Evolutionary conservation across 2,329 filamentous ascomycete genomes (phyloP), one percentile per base, ranked within the genome.

Genomic region (Dothiorella sarmentorum): DNA sequence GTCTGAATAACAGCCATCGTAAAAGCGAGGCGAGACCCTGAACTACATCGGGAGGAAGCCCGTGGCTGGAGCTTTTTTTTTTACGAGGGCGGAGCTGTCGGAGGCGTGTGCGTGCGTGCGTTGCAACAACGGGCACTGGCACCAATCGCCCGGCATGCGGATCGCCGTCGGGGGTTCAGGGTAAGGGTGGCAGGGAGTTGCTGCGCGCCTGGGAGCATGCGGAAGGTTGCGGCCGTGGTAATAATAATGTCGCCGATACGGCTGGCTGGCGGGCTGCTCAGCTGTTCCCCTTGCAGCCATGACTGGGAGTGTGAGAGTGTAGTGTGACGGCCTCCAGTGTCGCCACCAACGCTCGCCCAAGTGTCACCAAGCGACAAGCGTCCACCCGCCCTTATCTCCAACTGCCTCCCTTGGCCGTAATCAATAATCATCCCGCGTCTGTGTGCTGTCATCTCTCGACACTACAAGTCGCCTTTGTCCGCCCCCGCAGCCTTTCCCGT

Each of bases 401-500:
- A 35, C 18, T 43, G 18, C 53, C n/a, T n/a, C n/a, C n/a, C n/a
- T n/a, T n/a, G n/a, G n/a, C 53, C 27, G 42, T 44, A 26, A 44
- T 44, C 38, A 24, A 22, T 29, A 24, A 22, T 10, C 33, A 40
- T 56, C 42, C 55, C 55, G 55, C 55, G 42, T 31, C 33, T 37
- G 40, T 37, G 27, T 35, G 47, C 22, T 52, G 42, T 26, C 53
- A 29, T n/a, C 20, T 27, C 55, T 29, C 40, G 31, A 11, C 13
- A 11, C 27, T 31, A 31, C 18, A 7, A n/a, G 15, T 20, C 33
- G 15, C 33, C 49, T 40, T 29, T 27, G 49, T 40, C 33, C 49
- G 51, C 40, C 49, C 56, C 59, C 61, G 35, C 52, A 63, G 62
- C 62, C 61, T 60, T 64, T 63, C 40, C 55, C 57, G 10, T 42